Evolutionary conservation across 2,329 filamentous ascomycete genomes (phyloP).

Genomic region (Colletotrichum tropicicola): DNA sequence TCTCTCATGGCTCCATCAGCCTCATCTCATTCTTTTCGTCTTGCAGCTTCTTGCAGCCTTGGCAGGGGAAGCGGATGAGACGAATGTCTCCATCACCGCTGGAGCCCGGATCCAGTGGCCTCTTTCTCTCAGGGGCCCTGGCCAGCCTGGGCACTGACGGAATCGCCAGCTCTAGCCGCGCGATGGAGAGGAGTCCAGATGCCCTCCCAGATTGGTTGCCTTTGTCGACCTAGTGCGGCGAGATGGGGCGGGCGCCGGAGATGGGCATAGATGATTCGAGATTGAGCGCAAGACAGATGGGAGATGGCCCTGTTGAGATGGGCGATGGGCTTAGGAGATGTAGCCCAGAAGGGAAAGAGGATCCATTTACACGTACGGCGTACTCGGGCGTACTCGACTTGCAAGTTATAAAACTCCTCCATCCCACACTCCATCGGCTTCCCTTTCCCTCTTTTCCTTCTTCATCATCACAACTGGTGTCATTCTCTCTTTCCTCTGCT

Average conservation of each 20-base stretch:
- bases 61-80: slow-evolving; percentile 26
- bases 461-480: slow-evolving; percentile 29
- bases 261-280: slow-evolving; percentile 25
- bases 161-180: slow-evolving; percentile 30
- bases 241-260: slow-evolving; percentile 21
- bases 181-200: slow-evolving; percentile 11
- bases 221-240: slow-evolving; percentile 10
- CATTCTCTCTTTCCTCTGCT: slow-evolving; percentile 28
- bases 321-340: neutral
- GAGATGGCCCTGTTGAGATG: neutral
- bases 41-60: slow-evolving; percentile 22
- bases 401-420: slow-evolving; percentile 16
- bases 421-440: neutral
- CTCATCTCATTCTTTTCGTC: slow-evolving; percentile 12
- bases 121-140: neutral
- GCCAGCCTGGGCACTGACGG: slow-evolving; percentile 3
- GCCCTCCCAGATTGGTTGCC: slow-evolving; percentile 16
- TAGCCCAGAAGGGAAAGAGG: neutral
- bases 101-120: neutral
- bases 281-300: neutral
- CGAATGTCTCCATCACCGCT: slow-evolving; percentile 16
- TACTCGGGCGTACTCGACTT: neutral
- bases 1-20: slow-evolving; percentile 10
- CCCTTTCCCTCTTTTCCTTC: neutral
- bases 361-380: neutral